These are phyloP conservation scores for Clonostachys byssicola DNA, from an alignment of 2,329 filamentous ascomycete species.

Conservation along the genomic window DNA sequence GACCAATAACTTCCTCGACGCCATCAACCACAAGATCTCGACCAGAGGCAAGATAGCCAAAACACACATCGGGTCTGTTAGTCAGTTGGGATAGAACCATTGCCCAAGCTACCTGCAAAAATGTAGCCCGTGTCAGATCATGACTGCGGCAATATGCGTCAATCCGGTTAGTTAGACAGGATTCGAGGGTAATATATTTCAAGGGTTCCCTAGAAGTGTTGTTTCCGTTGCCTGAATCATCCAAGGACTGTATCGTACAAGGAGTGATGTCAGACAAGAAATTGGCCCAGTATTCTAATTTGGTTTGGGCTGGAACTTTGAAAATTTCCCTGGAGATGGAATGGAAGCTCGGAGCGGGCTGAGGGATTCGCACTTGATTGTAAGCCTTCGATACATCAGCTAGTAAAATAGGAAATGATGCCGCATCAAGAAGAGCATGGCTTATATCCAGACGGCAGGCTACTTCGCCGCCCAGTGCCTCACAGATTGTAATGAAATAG, in stretches of 20 bases:
- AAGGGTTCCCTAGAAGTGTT: no score
- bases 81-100: conserved; percentile 19
- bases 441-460: conserved; percentile 1
- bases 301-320: background rate
- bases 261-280: background rate
- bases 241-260: background rate
- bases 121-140: conserved; percentile 3
- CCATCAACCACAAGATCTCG: conserved; percentile 42
- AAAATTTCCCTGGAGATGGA: background rate
- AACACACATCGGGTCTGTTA: conserved; percentile 37
- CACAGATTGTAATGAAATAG: background rate
- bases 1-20: conserved; percentile 41
- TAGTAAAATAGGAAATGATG: conserved; percentile 1
- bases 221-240: no score
- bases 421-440: conserved; percentile 2
- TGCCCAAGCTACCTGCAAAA: conserved; percentile 13
- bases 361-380: background rate
- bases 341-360: background rate
- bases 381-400: background rate
- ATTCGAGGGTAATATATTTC: no score
- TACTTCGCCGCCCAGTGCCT: background rate
- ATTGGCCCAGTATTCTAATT: background rate
- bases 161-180: background rate
- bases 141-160: background rate
- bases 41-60: conserved; percentile 49